Evolutionary conservation across 352 stramenopile genomes (phyloP), one percentile per base, ranked within the genome.

Genomic region (Pythium dissotocum): DNA sequence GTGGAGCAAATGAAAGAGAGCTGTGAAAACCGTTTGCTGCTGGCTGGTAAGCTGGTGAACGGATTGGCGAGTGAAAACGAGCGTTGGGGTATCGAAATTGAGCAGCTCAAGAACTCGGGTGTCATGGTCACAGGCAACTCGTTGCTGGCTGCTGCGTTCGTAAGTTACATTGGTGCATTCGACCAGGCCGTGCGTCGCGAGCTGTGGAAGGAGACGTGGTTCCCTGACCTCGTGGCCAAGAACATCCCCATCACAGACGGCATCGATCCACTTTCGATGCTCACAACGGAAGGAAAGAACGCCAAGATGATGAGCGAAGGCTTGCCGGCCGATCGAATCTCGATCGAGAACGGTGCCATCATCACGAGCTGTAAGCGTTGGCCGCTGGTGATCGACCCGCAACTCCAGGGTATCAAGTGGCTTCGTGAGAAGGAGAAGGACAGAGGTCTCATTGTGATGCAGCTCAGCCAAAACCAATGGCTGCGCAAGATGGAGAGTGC

Each of bases 331-430:
- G 97, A 99, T 83, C 90, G 97, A 28, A 98, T 99, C 58, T 99
- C 94, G 28, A 96, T 99, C 26, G 97, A 99, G 66, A 99, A 99
- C 71, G 95, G 97, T 44, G 94, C 96, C 1, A 98, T 99, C 59
- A 98, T 99, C 71, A 98, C 87, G 33, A 98, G 96, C 57, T 99
- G 95, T 75, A 98, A 99, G 72, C 89, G 97, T 6, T 99, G 97
- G 97, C 97, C 96, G 13, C 72, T 99, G 28, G 91, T 99, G 44
- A 99, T 99, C 59, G 97, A 99, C 72, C 97, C 97, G 61, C 97
- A 99, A 73, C 73, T 97, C 18, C 97, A 99, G 78, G 97, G 95
- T 6, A 99, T 99, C 78, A 99, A 99, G 71, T 99, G 97, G 97
- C 88, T 99, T 16, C 87, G 88, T 46, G 87, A 94, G 58, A 98